Percentiles rank a stretch among this genome's conserved stretches.
Conservation (phyloP, 805 yeast genomes). For the Priceomyces haplophilus region DNA sequence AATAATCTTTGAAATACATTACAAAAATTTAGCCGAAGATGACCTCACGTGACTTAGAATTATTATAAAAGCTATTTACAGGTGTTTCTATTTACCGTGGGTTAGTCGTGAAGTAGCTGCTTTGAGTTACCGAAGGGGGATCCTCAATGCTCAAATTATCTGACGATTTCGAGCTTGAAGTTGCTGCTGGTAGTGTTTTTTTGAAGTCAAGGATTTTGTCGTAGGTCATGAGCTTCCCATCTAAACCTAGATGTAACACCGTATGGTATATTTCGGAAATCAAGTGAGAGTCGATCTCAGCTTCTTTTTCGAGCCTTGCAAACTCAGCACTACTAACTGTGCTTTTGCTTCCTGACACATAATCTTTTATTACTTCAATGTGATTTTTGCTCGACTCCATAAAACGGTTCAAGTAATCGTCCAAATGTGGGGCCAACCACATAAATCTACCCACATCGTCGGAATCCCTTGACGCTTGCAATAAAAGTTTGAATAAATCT, state of each 20-base stretch:
- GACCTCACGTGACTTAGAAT: constrained; percentile 3
- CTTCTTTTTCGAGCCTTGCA: not conserved
- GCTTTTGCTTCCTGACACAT: not conserved
- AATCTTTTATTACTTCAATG: constrained; percentile 1
- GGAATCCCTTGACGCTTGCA: constrained; percentile 22
- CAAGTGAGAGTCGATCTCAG: constrained; percentile 16
- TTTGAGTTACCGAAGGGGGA: not conserved
- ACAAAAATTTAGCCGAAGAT: constrained; percentile 3
- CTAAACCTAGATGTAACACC: constrained; percentile 22
- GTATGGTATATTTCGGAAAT: constrained; percentile 17
- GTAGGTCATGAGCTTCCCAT: constrained; percentile 25
- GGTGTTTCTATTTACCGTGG: not conserved
- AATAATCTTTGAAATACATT: too few species aligned
- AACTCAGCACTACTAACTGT: not conserved
- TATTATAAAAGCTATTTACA: not conserved
- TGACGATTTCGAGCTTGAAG: not conserved
- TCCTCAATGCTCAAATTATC: not conserved
- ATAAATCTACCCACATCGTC: constrained; percentile 31
- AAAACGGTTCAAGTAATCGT: constrained; percentile 14
- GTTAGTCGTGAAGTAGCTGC: not conserved
- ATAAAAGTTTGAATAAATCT: constrained; percentile 18
- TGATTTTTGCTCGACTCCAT: constrained; percentile 5
- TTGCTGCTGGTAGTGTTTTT: constrained; percentile 4
- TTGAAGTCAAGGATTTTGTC: constrained; percentile 17
- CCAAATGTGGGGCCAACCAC: constrained; percentile 37